Evolutionary conservation across 495 filamentous ascomycete species (phyloP), one percentile per base, ranked within the genome.

Genomic region (Elaphomyces granulatus): DNA sequence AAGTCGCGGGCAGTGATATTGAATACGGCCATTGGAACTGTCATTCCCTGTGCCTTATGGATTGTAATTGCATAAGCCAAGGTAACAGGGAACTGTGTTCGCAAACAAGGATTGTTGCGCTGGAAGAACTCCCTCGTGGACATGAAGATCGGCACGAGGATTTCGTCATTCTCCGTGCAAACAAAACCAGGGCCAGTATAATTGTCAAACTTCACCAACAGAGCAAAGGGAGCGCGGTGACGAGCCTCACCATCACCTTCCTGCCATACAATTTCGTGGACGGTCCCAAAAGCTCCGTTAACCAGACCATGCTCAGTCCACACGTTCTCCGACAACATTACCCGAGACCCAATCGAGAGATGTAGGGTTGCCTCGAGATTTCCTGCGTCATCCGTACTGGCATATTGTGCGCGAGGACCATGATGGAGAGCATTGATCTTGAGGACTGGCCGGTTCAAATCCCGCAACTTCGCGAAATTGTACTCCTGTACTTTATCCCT

Each of bases 41-140:
- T 46, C 32, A 46, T 14, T 2, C 38, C 44, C 32, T 46, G 44
- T 20, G 38, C 36, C 41, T 46, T 46, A 37, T 45, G 40, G 18
- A 45, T 23, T 2, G 40, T 45, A 26, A 44, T 45, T 2, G 40
- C 43, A 45, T 43, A 46, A 30, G 34, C 30, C 28, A 46, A 15
- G 15, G 21, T 26, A 32, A 46, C 19, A 8, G 38, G 20, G 30
- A 46, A 45, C 40, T 46, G 41, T 15, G 40, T 46, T 17, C 30
- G 33, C 20, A 32, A 30, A 32, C 41, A 46, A 14, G 16, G n/a
- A 15, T 8, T 21, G 3, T 33, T 33, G 14, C 28, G 20, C 10
- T 23, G 36, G 10, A 43, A 32, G 41, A 46, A 46, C 32, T 45
- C 21, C 2, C 44, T 21, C 2, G 28, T 36, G 15, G 20, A 20